Evolutionary conservation across 805 yeast genomes (phyloP).

Genomic region (Grigorovia humatica): DNA sequence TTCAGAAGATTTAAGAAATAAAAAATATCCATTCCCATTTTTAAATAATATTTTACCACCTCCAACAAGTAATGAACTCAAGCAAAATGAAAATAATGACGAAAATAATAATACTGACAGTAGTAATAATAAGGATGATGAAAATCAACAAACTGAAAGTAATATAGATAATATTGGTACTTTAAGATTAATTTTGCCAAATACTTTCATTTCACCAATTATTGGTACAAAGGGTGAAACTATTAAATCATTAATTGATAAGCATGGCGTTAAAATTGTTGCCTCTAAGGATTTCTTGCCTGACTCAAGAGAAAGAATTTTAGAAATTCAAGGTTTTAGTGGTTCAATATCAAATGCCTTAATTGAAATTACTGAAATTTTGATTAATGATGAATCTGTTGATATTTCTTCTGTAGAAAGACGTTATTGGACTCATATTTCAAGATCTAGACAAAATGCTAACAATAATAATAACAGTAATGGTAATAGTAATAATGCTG

Average conservation of each 20-base stretch:
- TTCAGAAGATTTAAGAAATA: slow-evolving; percentile 2
- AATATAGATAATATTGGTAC: slow-evolving; percentile 21
- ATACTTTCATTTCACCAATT: slow-evolving; percentile 78
- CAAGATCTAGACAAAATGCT: neutral
- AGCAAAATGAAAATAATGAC: neutral
- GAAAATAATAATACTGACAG: neutral
- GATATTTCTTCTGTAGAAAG: slow-evolving; percentile 22
- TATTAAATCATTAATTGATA: slow-evolving; percentile 58
- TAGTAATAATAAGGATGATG: too few species aligned
- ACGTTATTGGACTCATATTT: slow-evolving; percentile 57
- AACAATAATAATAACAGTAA: slow-evolving; percentile 3
- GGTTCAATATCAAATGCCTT: slow-evolving; percentile 54
- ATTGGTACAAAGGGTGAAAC: slow-evolving; percentile 77
- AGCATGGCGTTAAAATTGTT: slow-evolving; percentile 63
- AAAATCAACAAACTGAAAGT: slow-evolving; percentile 4
- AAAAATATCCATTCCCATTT: slow-evolving; percentile 38
- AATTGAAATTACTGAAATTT: slow-evolving; percentile 36
- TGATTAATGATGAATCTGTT: slow-evolving; percentile 14
- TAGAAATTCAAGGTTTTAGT: slow-evolving; percentile 77
- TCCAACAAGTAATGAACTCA: slow-evolving; percentile 22
- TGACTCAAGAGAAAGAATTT: slow-evolving; percentile 73
- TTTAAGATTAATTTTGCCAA: slow-evolving; percentile 66
- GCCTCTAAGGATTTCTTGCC: slow-evolving; percentile 79
- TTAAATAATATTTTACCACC: slow-evolving; percentile 26
- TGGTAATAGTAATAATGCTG: slow-evolving; percentile 1